Evolutionary conservation across 164 flowering plant species (phyloP).

Genomic region (Protea cynaroides): DNA sequence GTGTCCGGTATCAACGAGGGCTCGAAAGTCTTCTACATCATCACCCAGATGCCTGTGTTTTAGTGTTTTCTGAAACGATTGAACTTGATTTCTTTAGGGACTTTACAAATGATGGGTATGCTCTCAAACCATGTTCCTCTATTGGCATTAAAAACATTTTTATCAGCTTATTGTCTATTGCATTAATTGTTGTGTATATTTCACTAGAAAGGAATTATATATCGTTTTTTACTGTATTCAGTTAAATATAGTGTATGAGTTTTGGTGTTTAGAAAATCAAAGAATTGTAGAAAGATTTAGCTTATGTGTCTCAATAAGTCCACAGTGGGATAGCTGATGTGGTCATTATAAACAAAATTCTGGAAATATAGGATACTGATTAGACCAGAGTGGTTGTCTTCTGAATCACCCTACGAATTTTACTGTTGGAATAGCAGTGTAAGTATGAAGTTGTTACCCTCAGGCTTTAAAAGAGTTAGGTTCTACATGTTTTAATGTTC

Average conservation of each 20-base stretch:
- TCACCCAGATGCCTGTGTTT: constrained; percentile 79
- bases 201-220: neutral
- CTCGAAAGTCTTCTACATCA: constrained; percentile 80
- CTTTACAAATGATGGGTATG: constrained; percentile 84
- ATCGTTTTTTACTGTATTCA: neutral
- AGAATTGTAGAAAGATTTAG: neutral
- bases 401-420: too few species aligned
- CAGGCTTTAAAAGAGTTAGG: too few species aligned
- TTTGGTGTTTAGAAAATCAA: neutral
- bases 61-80: constrained; percentile 83
- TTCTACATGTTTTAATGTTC: too few species aligned
- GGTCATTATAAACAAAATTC: neutral
- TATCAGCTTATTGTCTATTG: neutral
- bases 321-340: neutral
- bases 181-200: neutral
- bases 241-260: neutral
- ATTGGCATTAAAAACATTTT: neutral
- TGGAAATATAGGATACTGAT: too few species aligned
- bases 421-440: too few species aligned
- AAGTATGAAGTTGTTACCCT: too few species aligned
- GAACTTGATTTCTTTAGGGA: constrained; percentile 86
- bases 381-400: too few species aligned
- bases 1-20: constrained; percentile 75
- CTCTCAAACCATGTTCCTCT: constrained; percentile 1
- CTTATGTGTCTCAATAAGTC: neutral